These are phyloP conservation scores for Hypoxylon rubiginosum DNA, from an alignment of 2,329 filamentous ascomycete genomes.

Conservation along the genomic window DNA sequence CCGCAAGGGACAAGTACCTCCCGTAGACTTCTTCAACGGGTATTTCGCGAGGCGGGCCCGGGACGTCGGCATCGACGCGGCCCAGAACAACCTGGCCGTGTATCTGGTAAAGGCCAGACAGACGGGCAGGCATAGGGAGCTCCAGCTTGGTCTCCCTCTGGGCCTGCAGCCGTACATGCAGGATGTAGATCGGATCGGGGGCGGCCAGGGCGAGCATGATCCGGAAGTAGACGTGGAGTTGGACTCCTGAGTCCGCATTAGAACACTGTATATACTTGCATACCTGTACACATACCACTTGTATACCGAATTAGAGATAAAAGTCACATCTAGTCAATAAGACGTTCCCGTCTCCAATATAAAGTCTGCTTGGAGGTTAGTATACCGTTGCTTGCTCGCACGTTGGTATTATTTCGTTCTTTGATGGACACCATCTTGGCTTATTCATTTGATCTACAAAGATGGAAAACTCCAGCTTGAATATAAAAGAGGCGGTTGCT, in stretches of 20 bases:
- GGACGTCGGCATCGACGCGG: conserved; percentile 78
- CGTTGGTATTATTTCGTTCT: too few relatives aligned
- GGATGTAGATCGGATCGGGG: conserved; percentile 46
- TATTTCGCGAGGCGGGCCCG: conserved; percentile 83
- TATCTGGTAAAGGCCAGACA: conserved; percentile 80
- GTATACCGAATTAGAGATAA: conserved; percentile 30
- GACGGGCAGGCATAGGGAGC: conserved; percentile 50
- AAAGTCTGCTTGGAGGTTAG: too few relatives aligned
- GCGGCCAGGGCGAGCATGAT: conserved; percentile 29
- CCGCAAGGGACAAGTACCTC: conserved; percentile 72
- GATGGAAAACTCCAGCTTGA: too few relatives aligned
- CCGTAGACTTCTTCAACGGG: conserved; percentile 88
- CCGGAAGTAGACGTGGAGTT: conserved; percentile 25
- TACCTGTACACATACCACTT: conserved; percentile 32
- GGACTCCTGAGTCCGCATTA: conserved; percentile 4
- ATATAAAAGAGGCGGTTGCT: too few relatives aligned
- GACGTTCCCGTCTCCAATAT: background rate
- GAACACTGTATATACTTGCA: conserved; percentile 12
- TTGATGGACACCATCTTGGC: too few relatives aligned
- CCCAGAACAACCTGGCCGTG: conserved; percentile 79
- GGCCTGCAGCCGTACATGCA: conserved; percentile 46
- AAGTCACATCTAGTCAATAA: conserved; percentile 6
- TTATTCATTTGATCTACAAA: too few relatives aligned
- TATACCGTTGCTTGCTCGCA: too few relatives aligned
- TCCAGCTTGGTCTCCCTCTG: conserved; percentile 45